Conservation (phyloP, 2,329 filamentous ascomycete species). For the Hymenoscyphus linearis region DNA sequence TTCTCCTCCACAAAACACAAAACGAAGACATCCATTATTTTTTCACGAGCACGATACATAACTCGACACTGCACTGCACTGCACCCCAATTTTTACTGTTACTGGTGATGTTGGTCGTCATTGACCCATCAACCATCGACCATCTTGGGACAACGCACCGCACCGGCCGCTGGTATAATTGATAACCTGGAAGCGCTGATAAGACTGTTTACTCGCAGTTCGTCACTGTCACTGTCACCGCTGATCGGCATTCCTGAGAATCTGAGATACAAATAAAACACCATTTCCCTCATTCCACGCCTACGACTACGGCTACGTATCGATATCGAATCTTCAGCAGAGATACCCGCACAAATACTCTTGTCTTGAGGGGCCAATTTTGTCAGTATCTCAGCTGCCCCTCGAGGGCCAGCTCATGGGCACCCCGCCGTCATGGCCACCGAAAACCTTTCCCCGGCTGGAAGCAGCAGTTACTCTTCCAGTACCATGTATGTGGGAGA, state of each 20-base stretch:
- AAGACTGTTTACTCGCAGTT: not conserved
- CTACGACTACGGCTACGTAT: conserved; percentile 9
- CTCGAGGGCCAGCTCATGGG: conserved; percentile 14
- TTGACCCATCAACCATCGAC: not conserved
- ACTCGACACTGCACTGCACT: too few relatives aligned
- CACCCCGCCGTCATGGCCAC: conserved; percentile 27
- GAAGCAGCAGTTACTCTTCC: conserved; percentile 67
- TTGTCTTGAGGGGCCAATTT: not conserved
- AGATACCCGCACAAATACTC: not conserved
- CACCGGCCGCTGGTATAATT: too few relatives aligned
- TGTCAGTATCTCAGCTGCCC: conserved; percentile 11
- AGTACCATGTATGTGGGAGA: conserved; percentile 73
- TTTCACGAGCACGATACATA: too few relatives aligned
- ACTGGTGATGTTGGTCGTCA: not conserved
- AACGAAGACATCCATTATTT: not conserved
- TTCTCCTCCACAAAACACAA: too few relatives aligned
- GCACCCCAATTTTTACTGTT: not conserved
- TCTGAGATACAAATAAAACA: not conserved
- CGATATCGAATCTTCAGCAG: conserved; percentile 6
- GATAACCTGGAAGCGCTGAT: not conserved
- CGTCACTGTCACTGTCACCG: not conserved
- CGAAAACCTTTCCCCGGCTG: conserved; percentile 46
- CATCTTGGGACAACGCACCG: not conserved
- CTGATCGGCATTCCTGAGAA: conserved; percentile 5
- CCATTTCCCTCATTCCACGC: conserved; percentile 4